Evolutionary conservation across 208 protist species (phyloP), one percentile per base, ranked within the genome.

Genomic region (Strigomonas culicis): DNA sequence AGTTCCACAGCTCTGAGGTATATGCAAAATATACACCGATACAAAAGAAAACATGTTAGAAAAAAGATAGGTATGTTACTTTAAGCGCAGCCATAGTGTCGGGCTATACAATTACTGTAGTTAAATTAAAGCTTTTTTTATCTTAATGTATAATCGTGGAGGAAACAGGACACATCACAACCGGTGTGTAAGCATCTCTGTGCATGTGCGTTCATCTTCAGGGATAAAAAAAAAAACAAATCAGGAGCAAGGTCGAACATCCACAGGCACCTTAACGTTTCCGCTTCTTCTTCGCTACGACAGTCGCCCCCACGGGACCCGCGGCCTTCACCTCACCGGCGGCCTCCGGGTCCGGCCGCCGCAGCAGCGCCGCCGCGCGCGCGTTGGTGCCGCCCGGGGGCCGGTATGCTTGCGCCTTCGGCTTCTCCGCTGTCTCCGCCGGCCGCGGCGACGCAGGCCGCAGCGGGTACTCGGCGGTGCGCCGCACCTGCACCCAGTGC

Each of bases 371-470:
- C 0, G 83, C 77, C 2, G 88, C 81, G 8, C 81, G 72, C 6
- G 70, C 27, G 56, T 21, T 72, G 44, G 70, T 70, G 36, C 82
- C 88, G 28, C 86, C 82, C 7, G 88, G 88, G 28, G 88, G 81
- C 17, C 79, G 59, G 74, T 95, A 95, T 43, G 83, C 83, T 73
- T 83, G 79, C 57, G 85, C 60, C 67, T 95, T 95, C 22, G 70
- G 51, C 57, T 73, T 77, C 69, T 75, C 77, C 64, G 72, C 74
- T 6, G 44, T 44, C 30, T 32, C 59, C 15, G 61, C 43, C 8
- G 46, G 66, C 11, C 76, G 71, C 46, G 85, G 85, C 0, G 83
- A 94, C 10, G 70, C 80, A 0, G 69, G 58, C 6, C 85, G 75
- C 17, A 65, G 4, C 1, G 77, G 72, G 57, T 88, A 89, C 27